A percentile compares a stretch with the other conserved stretches of the same genome.
These are phyloP conservation scores for Neophaeococcomyces aloes DNA, from an alignment of 2,329 filamentous ascomycete genomes.

Conservation along the genomic window DNA sequence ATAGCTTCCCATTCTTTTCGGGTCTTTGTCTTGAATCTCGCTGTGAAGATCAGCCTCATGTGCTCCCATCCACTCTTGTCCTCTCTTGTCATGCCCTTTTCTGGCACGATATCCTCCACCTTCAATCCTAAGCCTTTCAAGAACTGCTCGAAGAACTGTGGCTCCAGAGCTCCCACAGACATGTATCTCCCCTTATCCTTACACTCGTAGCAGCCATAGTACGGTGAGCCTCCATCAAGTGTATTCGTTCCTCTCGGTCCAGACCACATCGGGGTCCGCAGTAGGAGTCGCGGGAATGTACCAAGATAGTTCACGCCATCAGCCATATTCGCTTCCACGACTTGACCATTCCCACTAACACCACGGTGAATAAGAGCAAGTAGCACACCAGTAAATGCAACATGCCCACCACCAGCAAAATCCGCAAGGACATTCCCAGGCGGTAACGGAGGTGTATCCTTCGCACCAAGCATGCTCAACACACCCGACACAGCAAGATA, in stretches of 20 bases:
- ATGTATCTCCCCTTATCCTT: slow-evolving; percentile 62
- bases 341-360: slow-evolving; percentile 57
- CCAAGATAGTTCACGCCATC: slow-evolving; percentile 74
- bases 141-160: slow-evolving; percentile 66
- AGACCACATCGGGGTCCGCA: slow-evolving; percentile 53
- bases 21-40: slow-evolving; percentile 57
- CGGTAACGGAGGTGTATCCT: slow-evolving; percentile 58
- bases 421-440: slow-evolving; percentile 80
- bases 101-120: slow-evolving; percentile 33
- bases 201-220: slow-evolving; percentile 82
- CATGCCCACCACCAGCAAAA: slow-evolving; percentile 80
- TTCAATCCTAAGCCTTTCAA: slow-evolving; percentile 56
- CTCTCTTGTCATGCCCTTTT: slow-evolving; percentile 39
- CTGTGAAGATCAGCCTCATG: slow-evolving; percentile 51
- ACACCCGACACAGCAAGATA: slow-evolving; percentile 84
- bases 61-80: slow-evolving; percentile 58
- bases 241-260: slow-evolving; percentile 60
- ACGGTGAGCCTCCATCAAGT: slow-evolving; percentile 77
- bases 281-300: slow-evolving; percentile 61
- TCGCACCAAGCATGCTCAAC: slow-evolving; percentile 59
- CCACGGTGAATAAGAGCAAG: slow-evolving; percentile 54
- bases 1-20: slow-evolving; percentile 70
- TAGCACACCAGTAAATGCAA: slow-evolving; percentile 70
- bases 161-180: slow-evolving; percentile 83
- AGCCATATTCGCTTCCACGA: slow-evolving; percentile 95